Base-by-base conservation (phyloP, 495 filamentous ascomycete species). In the Talaromyces borbonicus region DNA sequence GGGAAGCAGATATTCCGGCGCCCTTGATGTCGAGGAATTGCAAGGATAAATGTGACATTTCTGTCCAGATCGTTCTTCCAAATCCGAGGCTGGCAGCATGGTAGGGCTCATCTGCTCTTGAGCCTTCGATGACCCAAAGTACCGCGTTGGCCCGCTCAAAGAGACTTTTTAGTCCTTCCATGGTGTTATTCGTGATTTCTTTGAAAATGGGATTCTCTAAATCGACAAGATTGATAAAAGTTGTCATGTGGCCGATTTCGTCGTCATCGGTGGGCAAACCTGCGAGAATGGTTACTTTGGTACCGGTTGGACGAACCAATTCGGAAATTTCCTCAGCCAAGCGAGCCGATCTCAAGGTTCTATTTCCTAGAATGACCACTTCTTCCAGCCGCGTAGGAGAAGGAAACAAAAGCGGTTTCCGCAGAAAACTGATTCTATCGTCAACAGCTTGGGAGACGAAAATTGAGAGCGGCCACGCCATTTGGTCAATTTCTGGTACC, bases 361-460 rank as follows among this genome's bases (percentile, higher is more conserved):
- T 46, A 14, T 12, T 27, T 14, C 43, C 43, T 4, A 46, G 11
- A 22, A 37, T 24, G 8, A 23, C 39, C 4, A 43, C 16, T 7
- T 11, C 4, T 18, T 14, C 4, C 12, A 19, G 39, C 19, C n/a
- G 9, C 19, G 27, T 7, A 12, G 27, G 7, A 6, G 27, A 12
- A 30, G 27, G 5, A 8, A 35, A 8, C 11, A 42, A 37, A 3
- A 47, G 46, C 15, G 52, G 56, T 1, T 59, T 20, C 11, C 59
- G 50, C 1, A 72, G n/a, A 35, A 16, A 53, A 40, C 1, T 55
- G 1, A 58, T 37, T 49, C 51, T 32, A 1, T 67, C 52, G 49
- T 77, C 63, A 1, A 71, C 60, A 0, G 74, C 73, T 47, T 75
- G 73, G 0, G 63, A 49, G 0, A 54, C 47, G 18, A 76, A 60